These are phyloP conservation scores for Neocatenulostroma microsporum DNA, from an alignment of 2,329 filamentous ascomycete species.

Conservation along the genomic window DNA sequence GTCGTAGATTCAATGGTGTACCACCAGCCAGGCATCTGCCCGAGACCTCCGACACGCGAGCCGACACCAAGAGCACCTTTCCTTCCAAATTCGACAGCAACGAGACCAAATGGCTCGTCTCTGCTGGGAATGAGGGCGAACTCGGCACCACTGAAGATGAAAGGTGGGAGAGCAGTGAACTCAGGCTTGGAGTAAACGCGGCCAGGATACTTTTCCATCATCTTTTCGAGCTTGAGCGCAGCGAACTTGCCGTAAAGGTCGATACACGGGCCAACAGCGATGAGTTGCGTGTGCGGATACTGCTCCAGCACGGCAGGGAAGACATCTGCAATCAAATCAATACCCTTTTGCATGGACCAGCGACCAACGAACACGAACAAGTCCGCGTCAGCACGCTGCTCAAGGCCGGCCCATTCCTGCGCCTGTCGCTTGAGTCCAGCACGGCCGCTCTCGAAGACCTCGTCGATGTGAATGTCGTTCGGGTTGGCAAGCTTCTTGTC, in stretches of 20 bases:
- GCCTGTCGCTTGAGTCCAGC: slow-evolving; percentile 49
- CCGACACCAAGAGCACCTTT: slow-evolving; percentile 60
- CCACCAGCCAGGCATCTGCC: slow-evolving; percentile 66
- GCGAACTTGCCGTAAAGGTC: slow-evolving; percentile 61
- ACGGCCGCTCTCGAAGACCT: slow-evolving; percentile 45
- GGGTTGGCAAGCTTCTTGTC: slow-evolving; percentile 43
- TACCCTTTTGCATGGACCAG: slow-evolving; percentile 60
- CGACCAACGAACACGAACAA: slow-evolving; percentile 60
- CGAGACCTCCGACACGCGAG: slow-evolving; percentile 55
- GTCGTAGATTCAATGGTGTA: slow-evolving; percentile 58
- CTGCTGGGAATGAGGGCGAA: slow-evolving; percentile 60
- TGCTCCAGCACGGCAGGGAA: slow-evolving; percentile 55
- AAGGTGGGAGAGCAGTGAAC: slow-evolving; percentile 56
- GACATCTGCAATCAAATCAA: slow-evolving; percentile 59
- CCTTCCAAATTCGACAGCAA: slow-evolving; percentile 59
- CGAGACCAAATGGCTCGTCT: slow-evolving; percentile 59
- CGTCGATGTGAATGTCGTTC: slow-evolving; percentile 44
- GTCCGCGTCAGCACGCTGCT: slow-evolving; percentile 52
- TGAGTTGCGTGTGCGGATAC: slow-evolving; percentile 51
- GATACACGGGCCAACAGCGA: slow-evolving; percentile 56
- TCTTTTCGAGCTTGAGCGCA: slow-evolving; percentile 53
- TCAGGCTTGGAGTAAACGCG: slow-evolving; percentile 58
- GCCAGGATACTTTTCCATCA: slow-evolving; percentile 57
- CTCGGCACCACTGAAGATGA: slow-evolving; percentile 57
- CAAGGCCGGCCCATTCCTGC: slow-evolving; percentile 59